A percentile compares a stretch with the other conserved stretches of the same genome.
phyloP scores from a whole-genome alignment of 371 early-diverging fungal species.

The Mortierella sp. region DNA sequence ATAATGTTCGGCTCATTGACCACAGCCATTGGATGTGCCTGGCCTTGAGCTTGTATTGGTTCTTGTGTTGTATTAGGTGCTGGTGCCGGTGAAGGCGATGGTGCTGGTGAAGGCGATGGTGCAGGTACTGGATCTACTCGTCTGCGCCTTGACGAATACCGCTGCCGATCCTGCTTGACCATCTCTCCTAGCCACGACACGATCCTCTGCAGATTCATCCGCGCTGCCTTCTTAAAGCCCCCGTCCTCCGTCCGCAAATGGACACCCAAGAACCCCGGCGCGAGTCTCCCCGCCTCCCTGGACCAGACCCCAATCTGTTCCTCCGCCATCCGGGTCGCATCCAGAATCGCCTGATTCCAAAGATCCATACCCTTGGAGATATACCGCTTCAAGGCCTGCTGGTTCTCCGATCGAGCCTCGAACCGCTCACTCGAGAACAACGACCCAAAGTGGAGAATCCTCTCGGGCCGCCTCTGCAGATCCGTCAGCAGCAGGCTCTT shows the following conservation, averaged over 20 bases:
- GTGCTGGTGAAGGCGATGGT: background rate
- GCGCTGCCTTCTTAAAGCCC: conserved; percentile 60
- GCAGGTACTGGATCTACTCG: background rate
- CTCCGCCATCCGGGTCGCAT: conserved; percentile 59
- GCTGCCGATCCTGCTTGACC: conserved; percentile 25
- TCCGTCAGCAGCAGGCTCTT: conserved; percentile 40
- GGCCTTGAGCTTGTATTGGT: too few relatives aligned
- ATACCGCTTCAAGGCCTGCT: conserved; percentile 51
- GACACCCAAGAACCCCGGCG: conserved; percentile 65
- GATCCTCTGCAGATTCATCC: conserved; percentile 46
- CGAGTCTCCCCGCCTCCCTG: conserved; percentile 15
- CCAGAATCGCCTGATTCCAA: conserved; percentile 60
- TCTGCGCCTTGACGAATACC: background rate
- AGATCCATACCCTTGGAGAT: conserved; percentile 66
- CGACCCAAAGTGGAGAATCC: conserved; percentile 69
- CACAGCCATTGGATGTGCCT: background rate
- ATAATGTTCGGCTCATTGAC: too few relatives aligned
- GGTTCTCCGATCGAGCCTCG: conserved; percentile 60
- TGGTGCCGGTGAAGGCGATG: background rate
- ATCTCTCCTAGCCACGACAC: conserved; percentile 34
- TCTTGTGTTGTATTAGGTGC: background rate
- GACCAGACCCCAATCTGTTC: conserved; percentile 48
- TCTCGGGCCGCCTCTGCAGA: conserved; percentile 59
- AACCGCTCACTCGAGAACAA: conserved; percentile 69
- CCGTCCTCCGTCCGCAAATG: conserved; percentile 72